Conservation (phyloP, 164 flowering plant genomes). For the Paratinospora sagittata region DNA sequence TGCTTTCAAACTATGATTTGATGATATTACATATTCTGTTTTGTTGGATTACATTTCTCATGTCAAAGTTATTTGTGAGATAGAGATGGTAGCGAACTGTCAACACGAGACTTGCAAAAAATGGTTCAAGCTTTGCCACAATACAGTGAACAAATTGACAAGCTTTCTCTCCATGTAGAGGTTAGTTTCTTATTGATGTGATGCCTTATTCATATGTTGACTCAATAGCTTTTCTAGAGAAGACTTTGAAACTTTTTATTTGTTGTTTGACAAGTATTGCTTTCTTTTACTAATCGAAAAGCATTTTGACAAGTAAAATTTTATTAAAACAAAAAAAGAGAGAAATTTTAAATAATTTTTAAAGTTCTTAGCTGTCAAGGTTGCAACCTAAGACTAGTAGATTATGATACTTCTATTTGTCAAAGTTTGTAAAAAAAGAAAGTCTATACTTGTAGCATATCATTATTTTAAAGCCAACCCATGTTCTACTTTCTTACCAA, state of each 20-base stretch:
- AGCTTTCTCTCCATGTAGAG: conserved; percentile 97
- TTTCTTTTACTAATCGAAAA: too few species aligned
- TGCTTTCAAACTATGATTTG: not conserved
- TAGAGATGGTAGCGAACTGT: conserved; percentile 82
- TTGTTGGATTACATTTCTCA: conserved; percentile 3
- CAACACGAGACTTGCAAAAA: conserved; percentile 92
- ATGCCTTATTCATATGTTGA: conserved; percentile 13
- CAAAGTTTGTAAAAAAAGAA: too few species aligned
- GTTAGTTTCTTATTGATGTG: conserved; percentile 37
- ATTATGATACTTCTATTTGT: too few species aligned
- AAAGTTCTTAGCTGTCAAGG: too few species aligned
- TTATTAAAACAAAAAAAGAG: too few species aligned
- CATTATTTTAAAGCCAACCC: too few species aligned
- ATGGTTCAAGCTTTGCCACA: conserved; percentile 99
- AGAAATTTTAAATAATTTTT: too few species aligned
- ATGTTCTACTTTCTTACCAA: too few species aligned
- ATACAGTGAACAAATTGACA: conserved; percentile 92
- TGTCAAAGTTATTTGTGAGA: not conserved
- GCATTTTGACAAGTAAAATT: too few species aligned
- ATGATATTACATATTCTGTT: not conserved
- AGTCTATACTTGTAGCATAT: too few species aligned
- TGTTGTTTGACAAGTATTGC: too few species aligned
- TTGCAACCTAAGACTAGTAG: too few species aligned
- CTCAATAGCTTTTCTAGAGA: not conserved
- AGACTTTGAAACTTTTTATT: not conserved